Evolutionary conservation across 345 rosid species (phyloP).

Genomic region (Linum tenue): DNA sequence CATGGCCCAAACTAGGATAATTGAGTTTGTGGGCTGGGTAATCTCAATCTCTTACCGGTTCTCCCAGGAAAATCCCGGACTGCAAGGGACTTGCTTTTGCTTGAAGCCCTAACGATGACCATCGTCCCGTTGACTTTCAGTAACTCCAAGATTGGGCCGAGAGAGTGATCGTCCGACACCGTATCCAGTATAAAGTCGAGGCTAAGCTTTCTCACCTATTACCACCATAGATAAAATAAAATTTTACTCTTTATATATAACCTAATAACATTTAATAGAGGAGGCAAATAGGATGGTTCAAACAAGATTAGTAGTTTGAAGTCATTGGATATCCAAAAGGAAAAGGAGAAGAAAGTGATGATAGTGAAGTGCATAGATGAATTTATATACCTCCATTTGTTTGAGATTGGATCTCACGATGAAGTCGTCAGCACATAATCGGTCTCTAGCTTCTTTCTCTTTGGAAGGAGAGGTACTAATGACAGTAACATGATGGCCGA

Average conservation of each 20-base stretch:
- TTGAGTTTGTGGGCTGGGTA: constrained; percentile 1
- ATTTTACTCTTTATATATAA: not conserved
- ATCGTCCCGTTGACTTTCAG: constrained; percentile 48
- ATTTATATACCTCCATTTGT: constrained; percentile 37
- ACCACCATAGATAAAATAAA: not conserved
- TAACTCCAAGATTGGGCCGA: constrained; percentile 41
- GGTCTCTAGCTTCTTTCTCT: constrained; percentile 40
- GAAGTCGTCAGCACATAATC: constrained; percentile 46
- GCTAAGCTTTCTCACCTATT: constrained; percentile 30
- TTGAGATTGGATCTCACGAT: constrained; percentile 33
- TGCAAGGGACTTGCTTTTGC: constrained; percentile 28
- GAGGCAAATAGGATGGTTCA: not conserved
- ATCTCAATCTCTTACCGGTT: constrained; percentile 26
- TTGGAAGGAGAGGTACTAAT: constrained; percentile 53
- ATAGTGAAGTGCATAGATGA: not conserved
- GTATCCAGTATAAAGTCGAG: constrained; percentile 52
- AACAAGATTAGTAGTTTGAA: no score
- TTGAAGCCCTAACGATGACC: constrained; percentile 39
- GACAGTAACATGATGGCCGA: constrained; percentile 49
- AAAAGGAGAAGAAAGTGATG: not conserved
- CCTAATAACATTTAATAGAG: no score
- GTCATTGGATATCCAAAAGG: not conserved
- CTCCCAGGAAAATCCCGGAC: constrained; percentile 49
- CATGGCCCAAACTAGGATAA: not conserved
- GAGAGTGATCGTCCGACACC: constrained; percentile 41